phyloP scores from a whole-genome alignment of 192 early-diverging fungal genomes.

The Gryganskiella cystojenkinii region DNA sequence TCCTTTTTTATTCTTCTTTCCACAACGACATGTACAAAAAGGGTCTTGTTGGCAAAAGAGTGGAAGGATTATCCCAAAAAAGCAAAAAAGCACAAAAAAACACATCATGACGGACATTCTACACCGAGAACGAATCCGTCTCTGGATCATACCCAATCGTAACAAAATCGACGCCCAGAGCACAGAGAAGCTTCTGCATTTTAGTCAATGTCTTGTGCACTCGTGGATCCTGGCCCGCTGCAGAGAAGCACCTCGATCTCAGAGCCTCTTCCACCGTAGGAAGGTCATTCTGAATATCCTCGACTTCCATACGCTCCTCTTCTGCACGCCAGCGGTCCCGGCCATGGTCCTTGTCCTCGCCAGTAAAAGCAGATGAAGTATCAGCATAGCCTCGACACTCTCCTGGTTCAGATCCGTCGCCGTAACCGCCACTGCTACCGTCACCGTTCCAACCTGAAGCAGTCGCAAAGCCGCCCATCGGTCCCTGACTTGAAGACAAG shows the following conservation, averaged over 20 bases:
- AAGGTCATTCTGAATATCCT: constrained; percentile 35
- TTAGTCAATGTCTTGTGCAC: constrained; percentile 6
- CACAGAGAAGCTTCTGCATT: constrained; percentile 25
- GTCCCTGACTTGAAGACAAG: too few species aligned
- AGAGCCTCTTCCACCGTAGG: constrained; percentile 45
- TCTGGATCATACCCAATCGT: constrained; percentile 41
- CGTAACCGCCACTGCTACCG: too few species aligned
- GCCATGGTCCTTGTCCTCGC: too few species aligned
- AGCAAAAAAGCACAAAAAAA: too few species aligned
- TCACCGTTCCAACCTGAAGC: too few species aligned
- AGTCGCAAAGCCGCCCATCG: not conserved
- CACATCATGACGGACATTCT: too few species aligned
- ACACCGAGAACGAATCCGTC: constrained; percentile 20
- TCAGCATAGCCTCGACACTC: constrained; percentile 9
- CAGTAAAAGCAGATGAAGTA: too few species aligned
- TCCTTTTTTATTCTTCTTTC: too few species aligned
- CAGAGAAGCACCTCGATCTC: not conserved
- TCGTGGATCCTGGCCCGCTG: not conserved
- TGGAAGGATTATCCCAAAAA: too few species aligned
- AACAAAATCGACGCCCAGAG: constrained; percentile 22
- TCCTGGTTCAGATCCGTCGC: not conserved
- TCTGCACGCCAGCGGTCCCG: not conserved
- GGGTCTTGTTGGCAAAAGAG: too few species aligned
- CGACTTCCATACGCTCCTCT: constrained; percentile 23
- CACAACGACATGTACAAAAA: too few species aligned